phyloP scores from a whole-genome alignment of 768 basidiomycete species.

The Tubosaeta sp. region DNA sequence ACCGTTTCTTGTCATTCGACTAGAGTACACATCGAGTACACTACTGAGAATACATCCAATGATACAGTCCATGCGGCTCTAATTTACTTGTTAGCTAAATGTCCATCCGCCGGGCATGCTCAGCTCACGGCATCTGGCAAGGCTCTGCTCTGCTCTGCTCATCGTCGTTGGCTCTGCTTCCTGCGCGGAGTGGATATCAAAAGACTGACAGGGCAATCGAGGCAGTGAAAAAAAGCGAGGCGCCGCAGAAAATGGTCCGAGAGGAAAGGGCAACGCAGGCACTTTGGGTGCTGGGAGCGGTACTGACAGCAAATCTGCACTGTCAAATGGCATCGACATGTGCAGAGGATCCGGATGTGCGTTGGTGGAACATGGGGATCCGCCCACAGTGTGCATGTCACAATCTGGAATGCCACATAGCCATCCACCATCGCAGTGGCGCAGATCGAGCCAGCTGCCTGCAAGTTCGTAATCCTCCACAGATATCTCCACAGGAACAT shows the following conservation, averaged over 20 bases:
- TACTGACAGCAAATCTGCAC: conserved; percentile 12
- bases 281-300: conserved; percentile 1
- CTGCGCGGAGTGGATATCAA: conserved; percentile 14
- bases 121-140: conserved; percentile 25
- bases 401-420: conserved; percentile 28
- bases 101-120: conserved; percentile 43
- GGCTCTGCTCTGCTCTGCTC: conserved; percentile 13
- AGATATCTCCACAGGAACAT: conserved; percentile 32
- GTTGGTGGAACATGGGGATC: conserved; percentile 28
- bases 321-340: conserved; percentile 25
- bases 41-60: conserved; percentile 1
- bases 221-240: conserved; percentile 23
- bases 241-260: conserved; percentile 16
- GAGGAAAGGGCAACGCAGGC: conserved; percentile 7
- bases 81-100: conserved; percentile 14
- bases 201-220: conserved; percentile 18
- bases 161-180: conserved; percentile 10
- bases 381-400: conserved; percentile 30
- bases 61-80: conserved; percentile 10
- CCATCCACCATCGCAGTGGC: conserved; percentile 21
- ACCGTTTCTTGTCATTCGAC: conserved; percentile 20
- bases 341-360: conserved; percentile 15
- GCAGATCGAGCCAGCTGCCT: conserved; percentile 44
- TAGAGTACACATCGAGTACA: conserved; percentile 9
- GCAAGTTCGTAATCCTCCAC: conserved; percentile 44